Evolutionary conservation across 2,329 filamentous ascomycete genomes (phyloP), one percentile per base, ranked within the genome.

Genomic region (Diaporthe citri): DNA sequence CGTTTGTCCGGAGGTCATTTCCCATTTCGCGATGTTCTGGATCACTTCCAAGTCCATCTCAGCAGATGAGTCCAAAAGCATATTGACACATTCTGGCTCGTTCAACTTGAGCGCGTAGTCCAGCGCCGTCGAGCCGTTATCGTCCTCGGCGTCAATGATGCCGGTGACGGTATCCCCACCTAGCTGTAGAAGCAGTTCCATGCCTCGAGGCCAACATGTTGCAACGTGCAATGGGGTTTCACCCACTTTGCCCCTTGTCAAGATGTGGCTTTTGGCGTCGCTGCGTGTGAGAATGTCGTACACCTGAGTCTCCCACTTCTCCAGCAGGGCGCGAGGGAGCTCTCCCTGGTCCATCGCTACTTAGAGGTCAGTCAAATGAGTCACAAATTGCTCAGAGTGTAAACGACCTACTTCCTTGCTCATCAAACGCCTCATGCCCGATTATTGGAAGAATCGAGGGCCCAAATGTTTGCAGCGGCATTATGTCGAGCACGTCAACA

Each of bases 141-240:
- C 64, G n/a, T 69, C 64, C 8, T 55, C 39, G n/a, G 64, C 64
- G 34, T 69, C 9, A 5, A 55, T 69, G 3, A 69, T 55, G 8
- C 2, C 13, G n/a, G 34, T 2, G 34, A 55, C 1, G 9, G 22
- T 20, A 5, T 52, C 31, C 13, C 48, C 64, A 41, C 64, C 64
- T 0, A 69, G 34, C 1, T 41, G 13, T 7, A 69, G 15, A 1
- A 69, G 46, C 13, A 69, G 34, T 34, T 69, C 64, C 64, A 69
- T 22, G 13, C 64, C 64, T 2, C 46, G 41, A 1, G 64, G 46
- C 64, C 64, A 69, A 20, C 2, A 28, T 52, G 48, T 41, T 69
- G 64, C 48, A 41, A 69, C 46, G 13, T 69, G 64, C 64, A 69
- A 20, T 1, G 64, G 46, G 4, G 64, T 69, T 2, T 69, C 64